A percentile compares a stretch with the other conserved stretches of the same genome.
phyloP scores from a whole-genome alignment of 1,139 yeast species.

The Sugiyamaella pinicola region DNA sequence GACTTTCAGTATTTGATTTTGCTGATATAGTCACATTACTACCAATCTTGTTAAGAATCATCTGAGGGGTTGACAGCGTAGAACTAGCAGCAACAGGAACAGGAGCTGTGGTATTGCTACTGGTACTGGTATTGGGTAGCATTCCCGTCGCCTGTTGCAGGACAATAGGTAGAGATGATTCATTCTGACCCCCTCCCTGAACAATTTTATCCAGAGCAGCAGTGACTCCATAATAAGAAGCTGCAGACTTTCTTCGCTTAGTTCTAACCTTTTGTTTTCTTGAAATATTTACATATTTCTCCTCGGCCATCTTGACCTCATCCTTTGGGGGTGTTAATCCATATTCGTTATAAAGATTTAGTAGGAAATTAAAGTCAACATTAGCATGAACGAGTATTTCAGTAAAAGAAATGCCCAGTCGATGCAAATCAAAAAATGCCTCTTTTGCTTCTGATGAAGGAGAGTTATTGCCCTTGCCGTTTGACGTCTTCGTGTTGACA shows the following conservation, averaged over 20 bases:
- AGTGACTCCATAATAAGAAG: background rate
- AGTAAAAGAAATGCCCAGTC: conserved; percentile 37
- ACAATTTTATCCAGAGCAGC: background rate
- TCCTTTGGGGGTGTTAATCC: conserved; percentile 23
- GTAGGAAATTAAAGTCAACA: conserved; percentile 28
- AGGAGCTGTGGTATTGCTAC: too few relatives aligned
- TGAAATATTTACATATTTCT: background rate
- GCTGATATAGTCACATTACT: background rate
- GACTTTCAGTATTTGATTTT: background rate
- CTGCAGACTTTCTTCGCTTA: background rate
- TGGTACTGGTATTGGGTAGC: too few relatives aligned
- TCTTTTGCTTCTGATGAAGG: conserved; percentile 18
- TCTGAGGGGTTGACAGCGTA: background rate
- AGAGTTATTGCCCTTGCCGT: background rate
- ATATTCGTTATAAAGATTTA: conserved; percentile 29
- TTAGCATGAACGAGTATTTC: conserved; percentile 35
- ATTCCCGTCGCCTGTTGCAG: too few relatives aligned
- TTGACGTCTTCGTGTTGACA: background rate
- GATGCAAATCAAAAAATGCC: conserved; percentile 35
- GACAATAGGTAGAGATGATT: too few relatives aligned
- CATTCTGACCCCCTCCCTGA: background rate
- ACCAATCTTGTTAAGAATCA: background rate
- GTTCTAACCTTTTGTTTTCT: background rate
- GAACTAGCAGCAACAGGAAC: background rate
- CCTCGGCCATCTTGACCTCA: conserved; percentile 3